These are phyloP conservation scores for Lactifluus echinatus DNA, from an alignment of 768 basidiomycete species.

Conservation along the genomic window DNA sequence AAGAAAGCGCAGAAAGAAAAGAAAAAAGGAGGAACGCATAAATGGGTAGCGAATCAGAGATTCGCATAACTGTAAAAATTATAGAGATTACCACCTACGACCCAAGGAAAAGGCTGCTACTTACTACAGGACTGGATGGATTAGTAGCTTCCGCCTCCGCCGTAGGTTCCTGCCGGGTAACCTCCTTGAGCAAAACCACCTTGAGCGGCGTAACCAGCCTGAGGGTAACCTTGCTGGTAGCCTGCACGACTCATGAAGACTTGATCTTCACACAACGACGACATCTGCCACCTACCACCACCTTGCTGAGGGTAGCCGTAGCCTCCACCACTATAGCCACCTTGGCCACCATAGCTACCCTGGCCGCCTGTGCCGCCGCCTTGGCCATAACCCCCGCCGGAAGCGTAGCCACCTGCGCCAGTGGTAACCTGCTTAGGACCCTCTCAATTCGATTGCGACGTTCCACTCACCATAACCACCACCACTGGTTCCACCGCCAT, in stretches of 20 bases:
- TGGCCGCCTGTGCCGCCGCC: conserved; percentile 27
- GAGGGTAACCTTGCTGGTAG: conserved; percentile 19
- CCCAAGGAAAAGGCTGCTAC: not conserved
- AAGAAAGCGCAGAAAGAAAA: conserved; percentile 16
- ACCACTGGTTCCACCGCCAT: conserved; percentile 29
- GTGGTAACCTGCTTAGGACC: not conserved
- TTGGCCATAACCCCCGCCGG: conserved; percentile 22
- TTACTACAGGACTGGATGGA: not conserved
- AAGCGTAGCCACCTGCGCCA: not conserved
- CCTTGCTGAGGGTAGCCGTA: conserved; percentile 11
- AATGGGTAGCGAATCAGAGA: not conserved
- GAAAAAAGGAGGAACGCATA: conserved; percentile 11
- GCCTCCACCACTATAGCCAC: conserved; percentile 19
- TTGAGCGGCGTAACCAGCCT: not conserved
- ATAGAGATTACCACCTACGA: not conserved
- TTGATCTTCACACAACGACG: not conserved
- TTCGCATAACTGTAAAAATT: not conserved
- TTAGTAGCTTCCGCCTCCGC: conserved; percentile 18
- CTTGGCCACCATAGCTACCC: conserved; percentile 21
- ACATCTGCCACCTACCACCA: not conserved
- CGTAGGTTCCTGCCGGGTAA: not conserved
- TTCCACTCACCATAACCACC: conserved; percentile 22
- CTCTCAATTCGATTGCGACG: not conserved
- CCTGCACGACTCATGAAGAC: not conserved
- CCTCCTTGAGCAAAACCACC: conserved; percentile 12